phyloP scores from a whole-genome alignment of 1,139 yeast genomes.

The Nakaseomyces sp. region DNA sequence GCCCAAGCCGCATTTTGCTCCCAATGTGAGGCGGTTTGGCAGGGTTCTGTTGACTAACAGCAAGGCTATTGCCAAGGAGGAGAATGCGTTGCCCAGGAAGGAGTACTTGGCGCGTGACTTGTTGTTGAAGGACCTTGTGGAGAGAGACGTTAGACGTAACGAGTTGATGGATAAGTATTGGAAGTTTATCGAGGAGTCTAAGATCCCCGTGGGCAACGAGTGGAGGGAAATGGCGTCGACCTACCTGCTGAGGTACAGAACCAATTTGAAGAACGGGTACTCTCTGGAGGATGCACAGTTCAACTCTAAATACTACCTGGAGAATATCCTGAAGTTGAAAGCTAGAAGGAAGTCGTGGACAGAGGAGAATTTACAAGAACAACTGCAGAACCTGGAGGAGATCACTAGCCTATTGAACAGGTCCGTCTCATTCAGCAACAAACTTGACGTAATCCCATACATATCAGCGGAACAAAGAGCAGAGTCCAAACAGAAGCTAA shows the following conservation, averaged over 20 bases:
- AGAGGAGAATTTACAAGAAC: conserved; percentile 19
- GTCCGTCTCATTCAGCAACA: conserved; percentile 35
- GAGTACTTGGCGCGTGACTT: conserved; percentile 50
- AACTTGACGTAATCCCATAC: conserved; percentile 32
- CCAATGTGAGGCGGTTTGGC: conserved; percentile 81
- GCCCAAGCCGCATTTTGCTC: conserved; percentile 86
- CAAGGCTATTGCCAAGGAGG: conserved; percentile 31
- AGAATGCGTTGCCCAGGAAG: conserved; percentile 30
- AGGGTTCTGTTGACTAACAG: conserved; percentile 46
- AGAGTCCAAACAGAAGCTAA: conserved; percentile 29
- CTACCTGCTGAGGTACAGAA: conserved; percentile 46
- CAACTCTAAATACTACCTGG: conserved; percentile 46
- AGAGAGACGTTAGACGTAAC: conserved; percentile 37
- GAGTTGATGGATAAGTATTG: conserved; percentile 26
- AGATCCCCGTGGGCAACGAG: conserved; percentile 23
- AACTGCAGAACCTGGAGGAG: conserved; percentile 29
- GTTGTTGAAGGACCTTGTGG: conserved; percentile 34
- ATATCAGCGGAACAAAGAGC: conserved; percentile 33
- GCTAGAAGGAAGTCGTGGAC: conserved; percentile 36
- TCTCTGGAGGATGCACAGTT: conserved; percentile 46
- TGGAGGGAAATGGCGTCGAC: conserved; percentile 9
- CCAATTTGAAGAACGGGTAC: conserved; percentile 44
- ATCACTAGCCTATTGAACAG: conserved; percentile 19
- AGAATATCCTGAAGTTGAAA: conserved; percentile 43
- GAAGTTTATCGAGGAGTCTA: conserved; percentile 24